Evolutionary conservation across 257 asterid species (phyloP).

Genomic region (Ligustrum vulgare): DNA sequence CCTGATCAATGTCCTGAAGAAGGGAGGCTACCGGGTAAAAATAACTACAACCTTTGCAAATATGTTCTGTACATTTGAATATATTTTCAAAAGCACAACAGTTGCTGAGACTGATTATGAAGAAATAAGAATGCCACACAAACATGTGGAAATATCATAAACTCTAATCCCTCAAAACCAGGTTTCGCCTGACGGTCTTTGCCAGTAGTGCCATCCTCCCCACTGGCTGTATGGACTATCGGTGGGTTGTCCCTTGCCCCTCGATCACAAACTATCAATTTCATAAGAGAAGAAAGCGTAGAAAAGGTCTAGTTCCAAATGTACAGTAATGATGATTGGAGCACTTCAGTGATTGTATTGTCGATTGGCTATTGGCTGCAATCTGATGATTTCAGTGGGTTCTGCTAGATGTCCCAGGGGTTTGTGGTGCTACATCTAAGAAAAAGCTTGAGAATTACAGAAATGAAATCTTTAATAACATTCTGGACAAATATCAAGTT

Average conservation of each 20-base stretch:
- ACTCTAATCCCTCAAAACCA: conserved; percentile 7
- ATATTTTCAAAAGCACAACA: background rate
- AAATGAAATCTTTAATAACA: background rate
- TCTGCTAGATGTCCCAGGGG: background rate
- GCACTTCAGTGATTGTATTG: background rate
- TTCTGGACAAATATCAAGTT: background rate
- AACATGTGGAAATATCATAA: conserved; percentile 8
- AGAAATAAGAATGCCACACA: background rate
- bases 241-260: too few relatives aligned
- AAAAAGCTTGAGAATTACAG: background rate
- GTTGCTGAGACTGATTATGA: background rate
- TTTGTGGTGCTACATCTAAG: background rate
- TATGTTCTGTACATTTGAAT: conserved; percentile 7
- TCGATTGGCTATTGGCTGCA: background rate
- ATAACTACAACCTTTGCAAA: conserved; percentile 16
- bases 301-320: too few relatives aligned
- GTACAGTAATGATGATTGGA: too few relatives aligned
- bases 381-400: background rate
- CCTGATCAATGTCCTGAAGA: conserved; percentile 97
- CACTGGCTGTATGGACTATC: too few relatives aligned
- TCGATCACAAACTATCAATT: too few relatives aligned
- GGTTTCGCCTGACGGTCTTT: too few relatives aligned
- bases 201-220: too few relatives aligned
- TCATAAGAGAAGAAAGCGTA: too few relatives aligned
- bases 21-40: conserved; percentile 97